Conservation (phyloP, 2,329 filamentous ascomycete genomes). For the Neonectria coccinea region DNA sequence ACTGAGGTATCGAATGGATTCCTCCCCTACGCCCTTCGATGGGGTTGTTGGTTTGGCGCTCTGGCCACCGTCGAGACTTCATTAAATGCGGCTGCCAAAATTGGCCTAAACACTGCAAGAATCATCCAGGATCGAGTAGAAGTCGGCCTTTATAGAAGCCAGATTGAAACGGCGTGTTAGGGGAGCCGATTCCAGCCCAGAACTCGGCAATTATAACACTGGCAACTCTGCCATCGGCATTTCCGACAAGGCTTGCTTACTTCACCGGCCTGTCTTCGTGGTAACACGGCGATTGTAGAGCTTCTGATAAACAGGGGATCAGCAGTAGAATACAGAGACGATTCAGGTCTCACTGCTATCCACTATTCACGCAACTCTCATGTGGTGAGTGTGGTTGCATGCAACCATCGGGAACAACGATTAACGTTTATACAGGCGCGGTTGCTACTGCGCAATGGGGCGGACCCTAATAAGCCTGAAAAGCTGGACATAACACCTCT, state of each 20-base stretch:
- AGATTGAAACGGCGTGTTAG: neutral
- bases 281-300: conserved; percentile 32
- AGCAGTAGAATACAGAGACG: conserved; percentile 23
- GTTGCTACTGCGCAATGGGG: neutral
- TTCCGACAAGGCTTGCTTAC: conserved; percentile 21
- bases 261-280: conserved; percentile 35
- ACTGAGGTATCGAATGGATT: neutral
- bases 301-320: conserved; percentile 24
- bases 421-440: neutral
- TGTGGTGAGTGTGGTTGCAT: conserved; percentile 27
- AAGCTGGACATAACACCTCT: conserved; percentile 26
- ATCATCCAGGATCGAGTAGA: conserved; percentile 26
- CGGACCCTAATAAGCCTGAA: conserved; percentile 19
- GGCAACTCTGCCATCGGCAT: conserved; percentile 17
- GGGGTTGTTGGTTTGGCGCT: conserved; percentile 37
- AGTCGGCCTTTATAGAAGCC: conserved; percentile 17
- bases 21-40: conserved; percentile 29
- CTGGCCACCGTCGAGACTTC: conserved; percentile 28
- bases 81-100: conserved; percentile 16
- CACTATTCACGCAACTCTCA: conserved; percentile 31
- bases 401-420: no score
- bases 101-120: conserved; percentile 2
- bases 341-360: conserved; percentile 19
- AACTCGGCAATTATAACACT: neutral
- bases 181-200: no score